A percentile compares a stretch with the other conserved stretches of the same genome.
These are phyloP conservation scores for Fusarium pininemorale DNA, from an alignment of 2,329 filamentous ascomycete species.

Conservation along the genomic window DNA sequence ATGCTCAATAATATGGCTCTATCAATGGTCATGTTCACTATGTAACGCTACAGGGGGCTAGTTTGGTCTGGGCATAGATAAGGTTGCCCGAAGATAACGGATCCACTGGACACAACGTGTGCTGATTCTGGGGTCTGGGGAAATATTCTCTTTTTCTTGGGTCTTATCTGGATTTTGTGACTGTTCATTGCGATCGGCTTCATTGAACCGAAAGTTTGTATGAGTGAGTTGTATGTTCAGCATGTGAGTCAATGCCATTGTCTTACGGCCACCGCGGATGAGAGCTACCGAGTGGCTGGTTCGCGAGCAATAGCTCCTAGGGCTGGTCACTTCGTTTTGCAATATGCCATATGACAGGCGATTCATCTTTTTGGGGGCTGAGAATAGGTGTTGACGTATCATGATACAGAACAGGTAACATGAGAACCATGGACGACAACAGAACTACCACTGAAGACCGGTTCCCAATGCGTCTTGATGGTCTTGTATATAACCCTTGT, in stretches of 20 bases:
- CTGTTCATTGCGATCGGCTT: neutral
- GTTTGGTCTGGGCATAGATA: neutral
- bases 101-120: neutral
- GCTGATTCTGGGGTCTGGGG: neutral
- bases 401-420: neutral
- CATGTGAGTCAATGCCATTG: neutral
- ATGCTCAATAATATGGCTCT: too few species aligned
- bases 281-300: neutral
- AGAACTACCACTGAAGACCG: too few species aligned
- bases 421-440: neutral
- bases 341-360: too few species aligned
- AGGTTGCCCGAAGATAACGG: neutral
- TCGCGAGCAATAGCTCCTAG: too few species aligned
- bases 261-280: neutral
- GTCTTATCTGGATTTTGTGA: neutral
- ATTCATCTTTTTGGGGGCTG: too few species aligned
- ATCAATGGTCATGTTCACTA: neutral
- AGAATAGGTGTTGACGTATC: neutral
- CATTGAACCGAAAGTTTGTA: neutral
- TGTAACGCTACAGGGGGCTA: neutral
- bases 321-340: fast-evolving
- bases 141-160: neutral
- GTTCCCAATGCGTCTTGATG: fast-evolving
- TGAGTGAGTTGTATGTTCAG: too few species aligned
- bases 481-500: neutral